Conservation (phyloP, 257 asterid genomes). For the Solanum lycopersicoides region DNA sequence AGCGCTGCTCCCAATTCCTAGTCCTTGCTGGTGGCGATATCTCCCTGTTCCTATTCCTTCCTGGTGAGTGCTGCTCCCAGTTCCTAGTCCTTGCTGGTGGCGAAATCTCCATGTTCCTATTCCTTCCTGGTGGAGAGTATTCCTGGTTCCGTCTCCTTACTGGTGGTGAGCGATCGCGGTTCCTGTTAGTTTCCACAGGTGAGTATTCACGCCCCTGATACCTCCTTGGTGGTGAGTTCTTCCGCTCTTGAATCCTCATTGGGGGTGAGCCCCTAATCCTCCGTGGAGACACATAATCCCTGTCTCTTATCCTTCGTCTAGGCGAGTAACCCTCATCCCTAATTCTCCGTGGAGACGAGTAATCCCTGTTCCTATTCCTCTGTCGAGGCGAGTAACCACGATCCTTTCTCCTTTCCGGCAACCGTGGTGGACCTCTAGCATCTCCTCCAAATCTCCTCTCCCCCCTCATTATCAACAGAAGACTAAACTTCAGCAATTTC, state of each 20-base stretch:
- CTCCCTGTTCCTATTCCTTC: slow-evolving; percentile 10
- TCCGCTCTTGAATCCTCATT: neutral
- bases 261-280: neutral
- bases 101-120: slow-evolving; percentile 11
- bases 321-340: slow-evolving; percentile 7
- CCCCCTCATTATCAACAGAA: slow-evolving; percentile 24
- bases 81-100: slow-evolving; percentile 8
- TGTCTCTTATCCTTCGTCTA: neutral
- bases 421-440: slow-evolving; percentile 17
- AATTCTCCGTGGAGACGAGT: neutral
- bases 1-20: neutral
- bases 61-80: neutral
- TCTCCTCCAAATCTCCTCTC: slow-evolving; percentile 25
- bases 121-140: neutral
- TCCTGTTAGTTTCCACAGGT: neutral
- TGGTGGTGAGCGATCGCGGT: neutral
- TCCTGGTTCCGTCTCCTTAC: neutral
- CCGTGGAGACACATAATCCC: neutral
- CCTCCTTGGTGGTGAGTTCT: slow-evolving; percentile 1
- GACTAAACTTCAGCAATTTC: neutral
- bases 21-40: slow-evolving; percentile 10
- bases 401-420: neutral
- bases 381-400: slow-evolving; percentile 1
- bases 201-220: slow-evolving; percentile 6
- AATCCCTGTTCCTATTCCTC: neutral